These are phyloP conservation scores for Fonsecaea erecta DNA, from an alignment of 2,329 filamentous ascomycete genomes.

Conservation along the genomic window DNA sequence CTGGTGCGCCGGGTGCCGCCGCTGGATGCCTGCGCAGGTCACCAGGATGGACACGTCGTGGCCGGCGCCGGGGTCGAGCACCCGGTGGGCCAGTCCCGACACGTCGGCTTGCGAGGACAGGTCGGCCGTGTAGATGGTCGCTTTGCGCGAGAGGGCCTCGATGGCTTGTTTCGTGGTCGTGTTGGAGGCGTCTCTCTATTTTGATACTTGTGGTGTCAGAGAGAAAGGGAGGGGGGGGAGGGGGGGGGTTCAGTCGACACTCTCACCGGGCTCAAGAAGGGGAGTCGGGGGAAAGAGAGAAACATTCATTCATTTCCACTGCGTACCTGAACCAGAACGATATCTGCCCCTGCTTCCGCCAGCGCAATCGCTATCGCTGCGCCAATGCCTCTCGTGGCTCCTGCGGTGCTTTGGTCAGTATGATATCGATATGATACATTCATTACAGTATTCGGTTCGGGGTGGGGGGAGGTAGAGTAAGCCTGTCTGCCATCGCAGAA, in stretches of 20 bases:
- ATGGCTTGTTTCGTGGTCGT: constrained; percentile 48
- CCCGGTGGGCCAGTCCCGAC: constrained; percentile 45
- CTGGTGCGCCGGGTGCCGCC: constrained; percentile 71
- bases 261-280: no score
- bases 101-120: constrained; percentile 49
- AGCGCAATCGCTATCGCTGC: constrained; percentile 53
- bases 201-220: neutral
- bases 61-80: constrained; percentile 48
- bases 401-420: neutral
- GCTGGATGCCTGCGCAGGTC: constrained; percentile 87
- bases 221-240: neutral
- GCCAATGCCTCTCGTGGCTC: constrained; percentile 53
- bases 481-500: no score
- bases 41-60: constrained; percentile 75
- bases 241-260: no score
- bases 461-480: no score
- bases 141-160: constrained; percentile 46
- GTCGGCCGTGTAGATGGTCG: constrained; percentile 52
- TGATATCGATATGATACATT: no score
- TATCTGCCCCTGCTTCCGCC: constrained; percentile 54
- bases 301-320: neutral
- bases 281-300: no score
- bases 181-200: constrained; percentile 57
- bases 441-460: no score
- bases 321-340: constrained; percentile 45